phyloP scores from a whole-genome alignment of 768 basidiomycete species.

The Suillus placidus region DNA sequence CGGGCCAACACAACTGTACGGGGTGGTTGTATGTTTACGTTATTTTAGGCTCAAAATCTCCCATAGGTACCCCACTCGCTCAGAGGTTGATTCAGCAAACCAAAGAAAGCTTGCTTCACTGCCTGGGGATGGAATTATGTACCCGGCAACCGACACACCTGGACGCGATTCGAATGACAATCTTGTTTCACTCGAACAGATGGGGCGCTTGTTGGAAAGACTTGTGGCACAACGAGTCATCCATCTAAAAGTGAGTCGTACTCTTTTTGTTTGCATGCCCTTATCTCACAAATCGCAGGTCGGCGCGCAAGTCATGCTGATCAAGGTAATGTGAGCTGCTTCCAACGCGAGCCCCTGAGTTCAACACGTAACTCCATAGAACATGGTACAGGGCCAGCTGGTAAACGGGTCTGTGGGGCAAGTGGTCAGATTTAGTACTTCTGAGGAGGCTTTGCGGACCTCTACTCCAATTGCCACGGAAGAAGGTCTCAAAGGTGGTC shows the following conservation, averaged over 20 bases:
- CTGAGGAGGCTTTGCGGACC: slow-evolving; percentile 43
- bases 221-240: slow-evolving; percentile 57
- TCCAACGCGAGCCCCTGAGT: background rate
- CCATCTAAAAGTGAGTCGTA: slow-evolving; percentile 48
- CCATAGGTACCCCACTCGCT: slow-evolving; percentile 67
- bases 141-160: slow-evolving; percentile 46
- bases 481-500: slow-evolving; percentile 32
- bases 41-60: slow-evolving; percentile 6
- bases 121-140: slow-evolving; percentile 40
- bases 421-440: slow-evolving; percentile 49
- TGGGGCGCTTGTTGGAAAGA: slow-evolving; percentile 52
- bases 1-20: slow-evolving; percentile 80
- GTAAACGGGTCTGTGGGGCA: slow-evolving; percentile 74
- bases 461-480: slow-evolving; percentile 41
- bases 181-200: slow-evolving; percentile 38
- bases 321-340: slow-evolving; percentile 50
- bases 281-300: slow-evolving; percentile 42
- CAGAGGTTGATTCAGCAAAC: slow-evolving; percentile 77
- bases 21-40: slow-evolving; percentile 4
- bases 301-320: slow-evolving; percentile 86
- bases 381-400: slow-evolving; percentile 64
- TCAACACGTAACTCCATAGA: slow-evolving; percentile 41
- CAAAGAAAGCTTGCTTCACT: slow-evolving; percentile 49
- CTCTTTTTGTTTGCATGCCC: background rate
- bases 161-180: slow-evolving; percentile 49